Conservation (phyloP, 2,329 filamentous ascomycete species). For the Orbilia ellipsospora region DNA sequence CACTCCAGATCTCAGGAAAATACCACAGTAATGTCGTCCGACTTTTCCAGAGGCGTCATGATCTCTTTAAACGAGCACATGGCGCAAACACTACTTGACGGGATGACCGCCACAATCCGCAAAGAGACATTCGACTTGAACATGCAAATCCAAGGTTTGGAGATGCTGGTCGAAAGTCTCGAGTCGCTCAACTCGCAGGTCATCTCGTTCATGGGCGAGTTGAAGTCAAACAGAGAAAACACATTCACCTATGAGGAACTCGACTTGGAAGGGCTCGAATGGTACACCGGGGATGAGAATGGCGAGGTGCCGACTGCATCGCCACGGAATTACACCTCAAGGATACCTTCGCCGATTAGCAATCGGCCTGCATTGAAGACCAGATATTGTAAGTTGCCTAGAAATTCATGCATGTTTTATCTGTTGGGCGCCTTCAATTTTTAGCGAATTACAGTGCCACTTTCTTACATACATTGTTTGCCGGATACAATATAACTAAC, state of each 20-base stretch:
- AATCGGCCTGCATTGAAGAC: neutral
- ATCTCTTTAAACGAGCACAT: conserved; percentile 51
- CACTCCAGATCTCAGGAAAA: conserved; percentile 7
- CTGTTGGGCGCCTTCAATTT: too few species aligned
- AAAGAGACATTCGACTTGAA: conserved; percentile 36
- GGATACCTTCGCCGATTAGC: conserved; percentile 39
- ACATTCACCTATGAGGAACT: conserved; percentile 48
- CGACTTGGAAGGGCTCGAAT: conserved; percentile 42
- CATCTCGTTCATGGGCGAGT: conserved; percentile 33
- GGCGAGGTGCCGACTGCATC: neutral
- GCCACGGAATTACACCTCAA: conserved; percentile 10
- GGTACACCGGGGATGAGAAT: conserved; percentile 15
- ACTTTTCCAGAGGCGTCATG: conserved; percentile 50
- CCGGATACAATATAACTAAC: conserved; percentile 10
- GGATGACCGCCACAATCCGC: conserved; percentile 46
- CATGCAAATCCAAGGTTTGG: conserved; percentile 50
- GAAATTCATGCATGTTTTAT: neutral
- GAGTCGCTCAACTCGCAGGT: conserved; percentile 43
- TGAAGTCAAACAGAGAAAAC: conserved; percentile 44
- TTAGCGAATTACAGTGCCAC: too few species aligned
- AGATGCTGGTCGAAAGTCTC: conserved; percentile 47
- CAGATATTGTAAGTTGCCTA: conserved; percentile 35
- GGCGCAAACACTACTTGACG: conserved; percentile 46
- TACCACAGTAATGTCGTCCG: conserved; percentile 39
- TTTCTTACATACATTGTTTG: neutral